Evolutionary conservation across 495 filamentous ascomycete species (phyloP).

Genomic region (Letharia columbiana): DNA sequence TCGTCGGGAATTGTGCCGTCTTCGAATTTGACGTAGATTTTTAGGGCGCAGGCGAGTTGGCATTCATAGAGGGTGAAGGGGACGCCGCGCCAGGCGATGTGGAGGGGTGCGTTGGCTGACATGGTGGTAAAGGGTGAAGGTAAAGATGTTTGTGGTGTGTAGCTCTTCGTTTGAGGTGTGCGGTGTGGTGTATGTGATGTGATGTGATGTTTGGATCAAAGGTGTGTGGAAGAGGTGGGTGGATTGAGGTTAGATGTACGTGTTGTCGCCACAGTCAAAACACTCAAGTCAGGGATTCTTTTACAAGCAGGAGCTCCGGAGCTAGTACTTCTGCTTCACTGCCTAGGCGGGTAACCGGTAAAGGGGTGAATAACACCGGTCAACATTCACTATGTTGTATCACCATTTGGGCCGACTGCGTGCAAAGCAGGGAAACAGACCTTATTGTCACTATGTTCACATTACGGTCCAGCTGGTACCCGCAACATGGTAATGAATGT

Average conservation of each 20-base stretch:
- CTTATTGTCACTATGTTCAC: not conserved
- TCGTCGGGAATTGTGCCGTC: not conserved
- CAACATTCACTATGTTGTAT: not conserved
- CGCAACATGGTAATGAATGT: not conserved
- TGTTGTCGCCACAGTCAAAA: not conserved
- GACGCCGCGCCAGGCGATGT: not conserved
- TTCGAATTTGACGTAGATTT: not conserved
- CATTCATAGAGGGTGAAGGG: not conserved
- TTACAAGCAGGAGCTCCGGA: not conserved
- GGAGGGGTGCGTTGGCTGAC: not conserved
- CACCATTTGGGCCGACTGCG: too few species aligned
- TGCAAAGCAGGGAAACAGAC: not conserved
- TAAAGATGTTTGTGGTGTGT: too few species aligned
- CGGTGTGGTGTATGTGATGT: not conserved
- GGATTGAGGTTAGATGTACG: not conserved
- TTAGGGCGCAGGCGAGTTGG: not conserved
- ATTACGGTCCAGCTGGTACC: not conserved
- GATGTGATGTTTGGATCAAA: not conserved
- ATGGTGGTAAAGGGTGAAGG: not conserved
- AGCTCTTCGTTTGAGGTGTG: not conserved
- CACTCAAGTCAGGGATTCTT: not conserved
- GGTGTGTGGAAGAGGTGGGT: not conserved
- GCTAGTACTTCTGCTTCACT: not conserved
- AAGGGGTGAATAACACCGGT: not conserved
- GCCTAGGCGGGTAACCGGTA: not conserved